These are phyloP conservation scores for Umbelopsis sp. DNA, from an alignment of 192 early-diverging fungal species.

Conservation along the genomic window DNA sequence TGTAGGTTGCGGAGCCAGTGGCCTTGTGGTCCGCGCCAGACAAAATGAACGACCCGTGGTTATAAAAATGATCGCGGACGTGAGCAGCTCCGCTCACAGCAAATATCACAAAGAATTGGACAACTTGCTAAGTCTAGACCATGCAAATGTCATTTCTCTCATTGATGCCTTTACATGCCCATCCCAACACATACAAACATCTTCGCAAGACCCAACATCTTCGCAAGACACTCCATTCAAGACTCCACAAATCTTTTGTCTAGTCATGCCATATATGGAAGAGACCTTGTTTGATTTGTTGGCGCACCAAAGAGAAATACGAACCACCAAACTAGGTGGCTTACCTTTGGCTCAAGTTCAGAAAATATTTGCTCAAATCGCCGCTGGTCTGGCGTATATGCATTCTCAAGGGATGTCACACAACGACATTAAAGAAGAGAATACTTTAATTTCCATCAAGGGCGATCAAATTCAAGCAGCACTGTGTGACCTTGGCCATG, in stretches of 20 bases:
- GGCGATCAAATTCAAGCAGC: constrained; percentile 14
- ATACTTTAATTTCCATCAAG: constrained; percentile 19
- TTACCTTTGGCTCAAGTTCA: constrained; percentile 6
- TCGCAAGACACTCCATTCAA: constrained; percentile 11
- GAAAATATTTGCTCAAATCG: constrained; percentile 18
- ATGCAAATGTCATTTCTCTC: constrained; percentile 7
- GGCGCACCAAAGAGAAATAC: background rate
- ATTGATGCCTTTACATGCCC: constrained; percentile 21
- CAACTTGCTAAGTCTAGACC: background rate
- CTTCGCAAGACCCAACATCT: background rate
- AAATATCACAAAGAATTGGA: constrained; percentile 22
- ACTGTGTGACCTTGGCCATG: constrained; percentile 23
- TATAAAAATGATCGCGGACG: constrained; percentile 20
- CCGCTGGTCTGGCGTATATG: constrained; percentile 6
- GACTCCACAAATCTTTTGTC: constrained; percentile 12
- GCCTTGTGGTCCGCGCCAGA: constrained; percentile 18
- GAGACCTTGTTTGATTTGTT: constrained; percentile 16
- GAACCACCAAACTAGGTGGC: constrained; percentile 17
- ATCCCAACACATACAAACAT: background rate
- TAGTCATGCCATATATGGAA: constrained; percentile 22
- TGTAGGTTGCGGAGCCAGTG: constrained; percentile 21
- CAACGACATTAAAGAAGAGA: constrained; percentile 23
- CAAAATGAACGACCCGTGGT: constrained; percentile 6
- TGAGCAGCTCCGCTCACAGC: background rate
- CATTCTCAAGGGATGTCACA: constrained; percentile 16